Evolutionary conservation across 805 yeast genomes (phyloP).

Genomic region (Tetrapisispora phaffii): DNA sequence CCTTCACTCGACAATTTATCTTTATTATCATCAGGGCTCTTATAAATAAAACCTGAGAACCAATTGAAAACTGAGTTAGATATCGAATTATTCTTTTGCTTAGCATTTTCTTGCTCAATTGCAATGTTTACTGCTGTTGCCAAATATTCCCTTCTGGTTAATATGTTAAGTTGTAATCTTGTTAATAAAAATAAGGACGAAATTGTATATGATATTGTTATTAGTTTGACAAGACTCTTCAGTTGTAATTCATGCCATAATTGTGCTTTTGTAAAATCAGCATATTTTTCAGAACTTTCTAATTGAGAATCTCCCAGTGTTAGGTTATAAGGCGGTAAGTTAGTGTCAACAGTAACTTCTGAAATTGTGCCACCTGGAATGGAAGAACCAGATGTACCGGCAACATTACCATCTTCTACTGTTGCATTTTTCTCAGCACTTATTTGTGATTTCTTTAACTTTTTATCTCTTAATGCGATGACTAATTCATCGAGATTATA

Average conservation of each 20-base stretch:
- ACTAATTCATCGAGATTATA: constrained; percentile 23
- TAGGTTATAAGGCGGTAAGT: constrained; percentile 8
- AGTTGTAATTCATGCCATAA: constrained; percentile 79
- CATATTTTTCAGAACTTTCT: not conserved
- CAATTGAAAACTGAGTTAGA: constrained; percentile 1
- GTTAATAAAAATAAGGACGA: constrained; percentile 68
- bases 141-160: constrained; percentile 79
- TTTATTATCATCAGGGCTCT: not conserved
- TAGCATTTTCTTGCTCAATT: constrained; percentile 30
- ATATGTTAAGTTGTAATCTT: constrained; percentile 74
- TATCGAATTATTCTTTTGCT: constrained; percentile 4
- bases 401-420: constrained; percentile 3
- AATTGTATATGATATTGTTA: constrained; percentile 60
- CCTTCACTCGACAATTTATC: not conserved
- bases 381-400: not conserved
- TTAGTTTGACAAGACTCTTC: constrained; percentile 59
- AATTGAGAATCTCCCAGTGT: constrained; percentile 3
- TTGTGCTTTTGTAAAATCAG: constrained; percentile 43
- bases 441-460: constrained; percentile 4
- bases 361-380: constrained; percentile 14
- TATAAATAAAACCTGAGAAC: not conserved
- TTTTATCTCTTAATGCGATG: constrained; percentile 18
- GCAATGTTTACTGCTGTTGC: constrained; percentile 69
- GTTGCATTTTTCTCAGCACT: constrained; percentile 4
- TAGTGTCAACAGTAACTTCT: constrained; percentile 12